A percentile compares a stretch with the other conserved stretches of the same genome.
Evolutionary conservation across 2,329 filamentous ascomycete genomes (phyloP).

Genomic region (Pezicula neosporulosa): DNA sequence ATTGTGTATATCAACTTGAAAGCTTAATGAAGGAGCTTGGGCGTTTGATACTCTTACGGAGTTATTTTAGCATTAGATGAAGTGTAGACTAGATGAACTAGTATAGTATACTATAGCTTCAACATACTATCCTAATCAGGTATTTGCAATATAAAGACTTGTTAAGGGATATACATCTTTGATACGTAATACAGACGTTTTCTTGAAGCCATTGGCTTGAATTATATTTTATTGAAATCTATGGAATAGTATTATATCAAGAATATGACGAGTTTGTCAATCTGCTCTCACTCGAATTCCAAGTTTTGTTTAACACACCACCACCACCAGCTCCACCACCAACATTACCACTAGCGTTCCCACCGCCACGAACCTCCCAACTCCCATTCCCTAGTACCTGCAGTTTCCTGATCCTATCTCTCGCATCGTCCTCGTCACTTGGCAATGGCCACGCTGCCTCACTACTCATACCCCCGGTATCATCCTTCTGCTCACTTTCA

Average conservation of each 20-base stretch:
- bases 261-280: neutral
- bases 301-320: neutral
- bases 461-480: neutral
- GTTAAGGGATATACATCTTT: no score
- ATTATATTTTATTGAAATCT: neutral
- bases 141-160: no score
- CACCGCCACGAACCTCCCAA: neutral
- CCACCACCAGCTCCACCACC: neutral
- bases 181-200: no score
- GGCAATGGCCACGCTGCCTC: neutral
- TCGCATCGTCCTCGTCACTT: neutral
- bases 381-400: neutral
- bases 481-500: constrained; percentile 3
- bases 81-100: no score
- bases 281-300: constrained; percentile 2
- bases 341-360: neutral
- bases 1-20: no score
- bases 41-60: no score
- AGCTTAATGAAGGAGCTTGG: no score
- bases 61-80: no score
- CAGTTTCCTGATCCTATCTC: neutral
- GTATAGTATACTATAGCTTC: no score
- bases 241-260: neutral
- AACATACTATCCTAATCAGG: no score
- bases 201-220: no score